Conservation (phyloP, 176 grass and related monocot species). For the Chrysopogon serrulatus region DNA sequence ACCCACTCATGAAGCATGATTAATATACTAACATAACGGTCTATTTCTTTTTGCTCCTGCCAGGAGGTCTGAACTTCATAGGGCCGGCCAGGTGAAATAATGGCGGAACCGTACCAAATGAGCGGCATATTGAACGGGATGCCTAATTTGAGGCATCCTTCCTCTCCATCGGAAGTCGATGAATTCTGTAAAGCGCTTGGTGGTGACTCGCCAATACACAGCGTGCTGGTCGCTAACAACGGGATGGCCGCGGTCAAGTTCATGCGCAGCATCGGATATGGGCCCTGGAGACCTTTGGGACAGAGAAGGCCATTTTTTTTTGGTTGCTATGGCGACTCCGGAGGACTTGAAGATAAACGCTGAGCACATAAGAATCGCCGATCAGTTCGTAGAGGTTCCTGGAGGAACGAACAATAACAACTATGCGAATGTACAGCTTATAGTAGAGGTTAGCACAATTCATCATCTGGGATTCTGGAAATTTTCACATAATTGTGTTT, state of each 20-base stretch:
- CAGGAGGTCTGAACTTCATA: slow-evolving; percentile 42
- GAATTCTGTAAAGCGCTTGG: slow-evolving; percentile 81
- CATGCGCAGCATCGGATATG: slow-evolving; percentile 87
- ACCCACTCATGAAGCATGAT: background rate
- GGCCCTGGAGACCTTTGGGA: slow-evolving; percentile 88
- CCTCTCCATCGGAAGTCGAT: slow-evolving; percentile 48
- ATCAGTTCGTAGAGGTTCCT: slow-evolving; percentile 96
- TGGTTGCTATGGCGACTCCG: slow-evolving; percentile 95
- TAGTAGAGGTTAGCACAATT: slow-evolving; percentile 78
- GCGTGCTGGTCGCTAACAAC: slow-evolving; percentile 94
- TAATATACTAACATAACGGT: background rate
- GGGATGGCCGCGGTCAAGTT: slow-evolving; percentile 99
- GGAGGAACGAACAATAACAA: slow-evolving; percentile 98
- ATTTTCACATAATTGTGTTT: background rate
- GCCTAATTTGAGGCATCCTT: slow-evolving; percentile 39
- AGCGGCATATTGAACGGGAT: slow-evolving; percentile 42
- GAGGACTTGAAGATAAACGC: slow-evolving; percentile 97
- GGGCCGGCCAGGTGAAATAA: slow-evolving; percentile 25
- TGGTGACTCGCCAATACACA: slow-evolving; percentile 75
- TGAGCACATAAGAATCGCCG: slow-evolving; percentile 93
- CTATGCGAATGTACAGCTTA: slow-evolving; percentile 97
- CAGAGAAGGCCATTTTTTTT: slow-evolving; percentile 86
- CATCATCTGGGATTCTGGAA: background rate
- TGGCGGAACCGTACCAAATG: slow-evolving; percentile 38
- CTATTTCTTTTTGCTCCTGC: background rate